A percentile compares a stretch with the other conserved stretches of the same genome.
Evolutionary conservation across 805 yeast species (phyloP).

Genomic region (Danielozyma ontarioensis): DNA sequence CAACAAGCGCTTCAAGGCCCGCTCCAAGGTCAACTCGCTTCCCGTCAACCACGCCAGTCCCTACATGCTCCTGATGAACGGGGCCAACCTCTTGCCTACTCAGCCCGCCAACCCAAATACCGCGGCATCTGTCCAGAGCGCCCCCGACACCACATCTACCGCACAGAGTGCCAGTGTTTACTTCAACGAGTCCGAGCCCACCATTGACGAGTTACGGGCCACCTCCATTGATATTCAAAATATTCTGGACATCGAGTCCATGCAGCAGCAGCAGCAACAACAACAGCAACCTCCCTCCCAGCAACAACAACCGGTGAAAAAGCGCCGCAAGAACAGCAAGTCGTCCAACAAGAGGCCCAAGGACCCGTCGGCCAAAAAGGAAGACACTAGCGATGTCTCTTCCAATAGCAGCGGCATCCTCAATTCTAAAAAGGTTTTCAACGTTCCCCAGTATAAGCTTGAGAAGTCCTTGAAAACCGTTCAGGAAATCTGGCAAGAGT

Average conservation of each 20-base stretch:
- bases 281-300: too few species aligned
- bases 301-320: too few species aligned
- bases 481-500: conserved; percentile 53
- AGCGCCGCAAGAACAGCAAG: too few species aligned
- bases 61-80: background rate
- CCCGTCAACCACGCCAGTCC: background rate
- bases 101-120: conserved; percentile 1
- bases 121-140: background rate
- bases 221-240: background rate
- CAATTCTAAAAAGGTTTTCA: background rate
- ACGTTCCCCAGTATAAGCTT: conserved; percentile 4
- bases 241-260: background rate
- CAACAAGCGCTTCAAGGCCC: background rate
- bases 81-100: background rate
- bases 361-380: too few species aligned
- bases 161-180: background rate
- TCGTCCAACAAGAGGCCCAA: too few species aligned
- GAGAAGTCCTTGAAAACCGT: conserved; percentile 10
- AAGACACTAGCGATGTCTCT: too few species aligned
- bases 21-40: background rate
- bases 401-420: too few species aligned
- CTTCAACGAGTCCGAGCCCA: background rate
- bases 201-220: background rate
- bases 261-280: background rate
- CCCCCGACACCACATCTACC: background rate